Evolutionary conservation across 2,329 filamentous ascomycete species (phyloP).

Genomic region (Aspergillus sp.): DNA sequence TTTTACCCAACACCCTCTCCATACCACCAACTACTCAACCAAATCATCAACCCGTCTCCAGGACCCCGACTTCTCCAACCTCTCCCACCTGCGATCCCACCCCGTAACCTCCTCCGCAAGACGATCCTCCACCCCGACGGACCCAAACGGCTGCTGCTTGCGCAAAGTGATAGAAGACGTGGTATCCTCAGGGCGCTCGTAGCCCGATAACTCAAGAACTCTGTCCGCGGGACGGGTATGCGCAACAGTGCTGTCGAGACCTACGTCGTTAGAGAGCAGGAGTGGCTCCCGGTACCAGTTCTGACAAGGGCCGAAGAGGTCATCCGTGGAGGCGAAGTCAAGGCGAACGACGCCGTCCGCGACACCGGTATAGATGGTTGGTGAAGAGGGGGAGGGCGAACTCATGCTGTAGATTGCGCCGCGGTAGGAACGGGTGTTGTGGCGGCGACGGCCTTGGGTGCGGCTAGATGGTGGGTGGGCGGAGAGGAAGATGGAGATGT

Average conservation of each 20-base stretch:
- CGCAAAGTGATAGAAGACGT: slow-evolving; percentile 37
- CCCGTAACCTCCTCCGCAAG: slow-evolving; percentile 28
- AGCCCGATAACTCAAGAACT: slow-evolving; percentile 44
- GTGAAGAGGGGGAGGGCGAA: slow-evolving; percentile 46
- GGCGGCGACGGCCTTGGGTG: slow-evolving; percentile 16
- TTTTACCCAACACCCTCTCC: background rate
- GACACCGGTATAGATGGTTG: slow-evolving; percentile 49
- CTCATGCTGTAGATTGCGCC: slow-evolving; percentile 50
- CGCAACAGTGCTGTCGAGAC: slow-evolving; percentile 15
- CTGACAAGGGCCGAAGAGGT: slow-evolving; percentile 33
- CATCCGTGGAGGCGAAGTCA: slow-evolving; percentile 48
- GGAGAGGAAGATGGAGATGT: slow-evolving; percentile 49
- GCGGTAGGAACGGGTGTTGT: slow-evolving; percentile 37
- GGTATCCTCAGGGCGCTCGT: slow-evolving; percentile 44
- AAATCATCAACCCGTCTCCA: slow-evolving; percentile 30
- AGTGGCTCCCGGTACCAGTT: slow-evolving; percentile 34
- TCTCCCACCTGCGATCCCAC: slow-evolving; percentile 44
- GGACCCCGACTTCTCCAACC: slow-evolving; percentile 28
- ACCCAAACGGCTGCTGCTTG: slow-evolving; percentile 35
- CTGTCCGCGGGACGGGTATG: slow-evolving; percentile 10
- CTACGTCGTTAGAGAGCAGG: slow-evolving; percentile 30
- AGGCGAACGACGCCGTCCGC: slow-evolving; percentile 45
- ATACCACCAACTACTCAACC: background rate
- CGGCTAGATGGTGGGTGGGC: slow-evolving; percentile 23
- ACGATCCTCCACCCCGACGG: slow-evolving; percentile 21